Evolutionary conservation across 2,329 filamentous ascomycete genomes (phyloP), one percentile per base, ranked within the genome.

Genomic region (Fusarium sp.): DNA sequence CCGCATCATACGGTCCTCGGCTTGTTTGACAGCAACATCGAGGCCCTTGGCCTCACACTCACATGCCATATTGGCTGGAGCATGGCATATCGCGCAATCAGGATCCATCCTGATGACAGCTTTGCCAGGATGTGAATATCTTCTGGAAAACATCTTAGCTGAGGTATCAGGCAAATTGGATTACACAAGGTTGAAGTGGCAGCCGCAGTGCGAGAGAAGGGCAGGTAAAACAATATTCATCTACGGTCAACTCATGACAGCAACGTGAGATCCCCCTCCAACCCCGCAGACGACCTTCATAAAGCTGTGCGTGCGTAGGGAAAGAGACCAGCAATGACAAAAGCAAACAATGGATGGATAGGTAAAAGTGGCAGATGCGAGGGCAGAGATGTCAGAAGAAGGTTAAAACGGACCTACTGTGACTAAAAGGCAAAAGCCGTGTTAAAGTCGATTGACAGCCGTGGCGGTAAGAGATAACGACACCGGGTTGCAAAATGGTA

Each of bases 21-120:
- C 89, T 76, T 91, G 88, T 65, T 84, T 83, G 44, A 91, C 83
- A 63, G 89, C 89, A 59, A 85, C 79, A 70, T 91, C 88, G 30
- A 91, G 83, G 28, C 88, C 86, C 73, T 88, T 89, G 53, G 87
- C 87, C 81, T 91, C 89, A 76, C 89, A 91, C 70, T 89, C 88
- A 78, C 89, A 91, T 65, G 81, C 83, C 71, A 84, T 76, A 43
- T 81, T 82, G 46, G 89, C 88, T 65, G 89, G 88, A 67, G 85
- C 84, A 74, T 84, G 83, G 78, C 89, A 91, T 76, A 91, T 89
- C 55, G 89, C 89, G 79, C 89, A 91, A 79, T 91, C 88, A 44
- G 89, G 89, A 74, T 91, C 89, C 88, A 91, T 90, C 79, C 84
- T 89, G 78, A 86, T 84, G 77, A 85, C 74, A 65, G 81, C 77